Percentiles rank a stretch among this genome's conserved stretches.
Evolutionary conservation across 1,139 yeast species (phyloP).

Genomic region (Saccharomyces hybrid): DNA sequence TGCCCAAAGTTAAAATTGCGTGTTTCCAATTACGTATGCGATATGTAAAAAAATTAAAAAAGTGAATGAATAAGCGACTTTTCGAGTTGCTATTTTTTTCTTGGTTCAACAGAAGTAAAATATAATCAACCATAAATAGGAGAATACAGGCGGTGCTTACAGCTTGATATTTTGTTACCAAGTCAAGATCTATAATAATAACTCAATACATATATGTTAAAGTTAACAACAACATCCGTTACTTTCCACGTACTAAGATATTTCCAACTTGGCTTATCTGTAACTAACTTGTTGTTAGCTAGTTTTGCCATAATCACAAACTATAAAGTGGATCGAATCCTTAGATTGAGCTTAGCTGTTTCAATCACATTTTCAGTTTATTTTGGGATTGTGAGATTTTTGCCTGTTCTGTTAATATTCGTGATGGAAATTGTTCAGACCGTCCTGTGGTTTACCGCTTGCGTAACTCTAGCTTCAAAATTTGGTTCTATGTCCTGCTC

Average conservation of each 20-base stretch:
- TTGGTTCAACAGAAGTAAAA: too few relatives aligned
- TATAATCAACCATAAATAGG: too few relatives aligned
- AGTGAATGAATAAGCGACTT: too few relatives aligned
- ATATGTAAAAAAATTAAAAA: too few relatives aligned
- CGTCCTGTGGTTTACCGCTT: not conserved
- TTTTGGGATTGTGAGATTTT: not conserved
- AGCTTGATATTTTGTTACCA: too few relatives aligned
- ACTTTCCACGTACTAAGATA: not conserved
- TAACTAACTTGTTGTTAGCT: not conserved
- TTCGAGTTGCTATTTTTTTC: too few relatives aligned
- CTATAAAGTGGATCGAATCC: not conserved
- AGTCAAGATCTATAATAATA: not conserved
- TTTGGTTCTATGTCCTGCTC: not conserved
- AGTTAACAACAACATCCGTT: not conserved
- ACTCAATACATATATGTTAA: not conserved
- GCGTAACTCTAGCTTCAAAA: not conserved
- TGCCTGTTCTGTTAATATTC: not conserved
- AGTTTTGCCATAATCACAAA: not conserved
- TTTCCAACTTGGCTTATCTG: not conserved
- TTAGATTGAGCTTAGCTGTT: not conserved
- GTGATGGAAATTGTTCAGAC: not conserved
- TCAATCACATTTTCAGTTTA: not conserved
- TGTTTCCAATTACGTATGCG: too few relatives aligned
- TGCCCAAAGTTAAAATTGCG: too few relatives aligned
- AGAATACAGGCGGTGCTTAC: too few relatives aligned